A percentile compares a stretch with the other conserved stretches of the same genome.
Evolutionary conservation across 768 basidiomycete species (phyloP).

Genomic region (Amanita jacksonii): DNA sequence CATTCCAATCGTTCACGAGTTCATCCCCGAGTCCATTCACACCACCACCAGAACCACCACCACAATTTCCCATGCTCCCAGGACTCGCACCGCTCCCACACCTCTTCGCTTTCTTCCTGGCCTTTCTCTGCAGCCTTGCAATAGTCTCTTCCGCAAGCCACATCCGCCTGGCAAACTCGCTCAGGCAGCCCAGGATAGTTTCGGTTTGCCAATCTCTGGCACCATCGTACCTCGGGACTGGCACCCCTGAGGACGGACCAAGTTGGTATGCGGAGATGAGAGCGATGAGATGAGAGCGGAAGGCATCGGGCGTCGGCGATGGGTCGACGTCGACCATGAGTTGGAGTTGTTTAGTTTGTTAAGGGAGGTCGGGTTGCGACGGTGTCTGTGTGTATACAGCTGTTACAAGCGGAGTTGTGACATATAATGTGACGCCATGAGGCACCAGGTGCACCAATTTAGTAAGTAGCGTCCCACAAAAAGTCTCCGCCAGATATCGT

Average conservation of each 20-base stretch:
- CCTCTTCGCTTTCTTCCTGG: slow-evolving; percentile 17
- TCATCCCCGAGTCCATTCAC: neutral
- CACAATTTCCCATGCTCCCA: neutral
- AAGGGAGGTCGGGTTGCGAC: no score
- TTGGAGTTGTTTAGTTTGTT: slow-evolving; percentile 6
- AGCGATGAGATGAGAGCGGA: slow-evolving; percentile 42
- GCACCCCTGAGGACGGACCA: slow-evolving; percentile 36
- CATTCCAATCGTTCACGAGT: neutral
- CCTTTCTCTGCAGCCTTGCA: slow-evolving; percentile 25
- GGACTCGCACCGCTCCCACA: neutral
- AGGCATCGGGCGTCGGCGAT: slow-evolving; percentile 14
- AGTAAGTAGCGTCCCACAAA: no score
- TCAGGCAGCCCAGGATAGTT: slow-evolving; percentile 42
- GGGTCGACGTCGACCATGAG: slow-evolving; percentile 16
- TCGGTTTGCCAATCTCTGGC: slow-evolving; percentile 51
- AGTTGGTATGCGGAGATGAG: slow-evolving; percentile 51
- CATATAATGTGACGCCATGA: no score
- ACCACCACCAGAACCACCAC: neutral
- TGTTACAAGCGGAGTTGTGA: no score
- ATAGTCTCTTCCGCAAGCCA: slow-evolving; percentile 43
- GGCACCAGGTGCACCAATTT: no score
- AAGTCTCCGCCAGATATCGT: no score
- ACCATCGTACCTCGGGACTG: slow-evolving; percentile 44
- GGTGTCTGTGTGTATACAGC: no score
- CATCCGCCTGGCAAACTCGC: slow-evolving; percentile 43